Evolutionary conservation across 2,329 filamentous ascomycete species (phyloP).

Genomic region (Tolypocladium cylindrosporum): DNA sequence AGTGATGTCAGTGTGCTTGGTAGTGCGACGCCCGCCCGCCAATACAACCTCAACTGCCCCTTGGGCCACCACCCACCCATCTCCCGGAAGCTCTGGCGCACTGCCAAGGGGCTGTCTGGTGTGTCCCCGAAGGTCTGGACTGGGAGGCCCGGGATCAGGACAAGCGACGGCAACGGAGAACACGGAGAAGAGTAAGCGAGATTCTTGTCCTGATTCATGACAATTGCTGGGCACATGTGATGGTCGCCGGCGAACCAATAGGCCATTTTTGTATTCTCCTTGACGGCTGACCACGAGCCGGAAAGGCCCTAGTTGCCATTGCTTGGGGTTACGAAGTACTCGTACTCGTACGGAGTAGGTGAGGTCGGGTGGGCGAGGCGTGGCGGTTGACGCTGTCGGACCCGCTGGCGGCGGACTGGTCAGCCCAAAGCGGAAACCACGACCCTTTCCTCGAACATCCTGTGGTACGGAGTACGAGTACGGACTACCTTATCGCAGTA

Average conservation of each 20-base stretch:
- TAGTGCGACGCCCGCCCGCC: constrained; percentile 4
- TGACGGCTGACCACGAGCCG: background rate
- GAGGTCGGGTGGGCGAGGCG: background rate
- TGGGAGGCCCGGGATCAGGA: background rate
- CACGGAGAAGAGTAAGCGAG: background rate
- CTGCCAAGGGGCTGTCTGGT: background rate
- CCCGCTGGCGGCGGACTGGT: constrained; percentile 1
- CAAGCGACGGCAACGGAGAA: background rate
- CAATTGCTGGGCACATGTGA: background rate
- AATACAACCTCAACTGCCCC: background rate
- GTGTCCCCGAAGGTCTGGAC: background rate
- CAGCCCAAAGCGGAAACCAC: constrained; percentile 2
- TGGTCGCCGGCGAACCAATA: background rate
- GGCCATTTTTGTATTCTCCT: background rate
- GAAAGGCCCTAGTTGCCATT: constrained; percentile 3
- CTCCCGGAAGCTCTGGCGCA: background rate
- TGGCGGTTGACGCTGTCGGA: constrained; percentile 4
- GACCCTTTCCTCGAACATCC: background rate
- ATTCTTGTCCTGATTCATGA: background rate
- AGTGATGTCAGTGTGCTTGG: constrained; percentile 7
- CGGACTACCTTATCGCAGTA: background rate
- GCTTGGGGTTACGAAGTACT: background rate
- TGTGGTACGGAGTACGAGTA: too few relatives aligned
- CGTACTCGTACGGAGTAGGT: too few relatives aligned
- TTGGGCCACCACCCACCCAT: background rate